Evolutionary conservation across 495 filamentous ascomycete species (phyloP).

Genomic region (Hyaloscypha finlandica): DNA sequence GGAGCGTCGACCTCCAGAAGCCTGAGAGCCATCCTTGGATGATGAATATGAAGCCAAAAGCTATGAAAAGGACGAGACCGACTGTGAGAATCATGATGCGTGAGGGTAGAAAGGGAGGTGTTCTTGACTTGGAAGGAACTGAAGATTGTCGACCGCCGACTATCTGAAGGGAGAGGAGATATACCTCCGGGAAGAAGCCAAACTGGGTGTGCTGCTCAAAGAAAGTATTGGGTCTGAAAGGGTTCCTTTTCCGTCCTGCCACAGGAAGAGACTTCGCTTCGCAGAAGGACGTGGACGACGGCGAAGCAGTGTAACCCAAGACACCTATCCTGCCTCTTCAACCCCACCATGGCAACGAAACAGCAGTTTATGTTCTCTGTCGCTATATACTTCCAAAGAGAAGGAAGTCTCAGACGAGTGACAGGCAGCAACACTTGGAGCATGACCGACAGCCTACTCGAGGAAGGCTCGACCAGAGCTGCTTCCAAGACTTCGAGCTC

Average conservation of each 20-base stretch:
- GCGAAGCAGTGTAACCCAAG: not conserved
- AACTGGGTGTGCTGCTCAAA: not conserved
- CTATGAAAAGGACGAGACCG: not conserved
- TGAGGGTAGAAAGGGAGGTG: not conserved
- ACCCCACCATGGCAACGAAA: not conserved
- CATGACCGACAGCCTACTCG: not conserved
- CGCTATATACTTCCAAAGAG: not conserved
- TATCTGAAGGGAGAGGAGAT: constrained; percentile 22
- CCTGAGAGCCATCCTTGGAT: not conserved
- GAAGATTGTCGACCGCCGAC: constrained; percentile 44
- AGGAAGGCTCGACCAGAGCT: not conserved
- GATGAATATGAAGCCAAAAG: not conserved
- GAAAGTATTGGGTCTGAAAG: not conserved
- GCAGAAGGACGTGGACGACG: not conserved
- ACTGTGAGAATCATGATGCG: not conserved
- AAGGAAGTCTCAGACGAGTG: not conserved
- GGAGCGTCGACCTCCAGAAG: not conserved
- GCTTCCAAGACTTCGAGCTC: not conserved
- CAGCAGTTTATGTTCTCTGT: not conserved
- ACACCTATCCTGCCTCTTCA: not conserved
- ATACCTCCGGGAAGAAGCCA: not conserved
- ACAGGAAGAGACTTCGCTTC: not conserved
- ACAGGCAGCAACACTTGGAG: not conserved
- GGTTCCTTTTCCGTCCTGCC: not conserved
- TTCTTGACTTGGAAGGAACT: constrained; percentile 40